phyloP scores from a whole-genome alignment of 2,329 filamentous ascomycete species.

The Sarocladiaceae sp. region DNA sequence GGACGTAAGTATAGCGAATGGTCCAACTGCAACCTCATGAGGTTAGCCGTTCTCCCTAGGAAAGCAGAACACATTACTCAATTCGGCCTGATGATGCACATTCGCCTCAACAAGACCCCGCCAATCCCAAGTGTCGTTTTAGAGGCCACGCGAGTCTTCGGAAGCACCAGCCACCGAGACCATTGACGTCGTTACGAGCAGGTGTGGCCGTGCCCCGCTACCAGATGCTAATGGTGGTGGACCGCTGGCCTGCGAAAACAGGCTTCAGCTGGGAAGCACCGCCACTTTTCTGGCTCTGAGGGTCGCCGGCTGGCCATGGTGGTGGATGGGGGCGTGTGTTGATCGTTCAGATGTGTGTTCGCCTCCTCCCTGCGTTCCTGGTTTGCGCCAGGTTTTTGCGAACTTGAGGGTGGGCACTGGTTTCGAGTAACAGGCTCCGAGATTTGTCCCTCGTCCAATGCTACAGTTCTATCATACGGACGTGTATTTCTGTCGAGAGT shows the following conservation, averaged over 20 bases:
- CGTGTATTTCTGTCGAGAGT: no score
- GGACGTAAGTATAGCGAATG: no score
- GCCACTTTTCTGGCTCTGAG: slow-evolving; percentile 4
- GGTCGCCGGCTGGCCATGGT: no score
- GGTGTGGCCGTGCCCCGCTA: slow-evolving; percentile 2
- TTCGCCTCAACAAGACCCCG: background rate
- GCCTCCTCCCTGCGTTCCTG: background rate
- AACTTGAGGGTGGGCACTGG: no score
- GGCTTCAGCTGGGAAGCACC: slow-evolving; percentile 8
- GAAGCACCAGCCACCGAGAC: slow-evolving; percentile 9
- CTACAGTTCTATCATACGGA: no score
- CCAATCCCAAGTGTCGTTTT: background rate
- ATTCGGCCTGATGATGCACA: no score
- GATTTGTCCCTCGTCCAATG: no score
- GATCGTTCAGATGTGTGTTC: background rate
- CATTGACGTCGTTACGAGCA: slow-evolving; percentile 8
- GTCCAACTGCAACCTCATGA: no score
- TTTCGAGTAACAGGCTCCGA: no score
- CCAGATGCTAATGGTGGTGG: background rate
- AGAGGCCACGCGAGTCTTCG: slow-evolving; percentile 5
- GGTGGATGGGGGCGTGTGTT: background rate
- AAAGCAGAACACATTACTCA: no score
- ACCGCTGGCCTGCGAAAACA: slow-evolving; percentile 1
- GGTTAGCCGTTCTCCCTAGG: no score
- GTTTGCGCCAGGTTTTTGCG: no score